Conservation (phyloP, 2,329 filamentous ascomycete genomes). For the Neonectria hederae region DNA sequence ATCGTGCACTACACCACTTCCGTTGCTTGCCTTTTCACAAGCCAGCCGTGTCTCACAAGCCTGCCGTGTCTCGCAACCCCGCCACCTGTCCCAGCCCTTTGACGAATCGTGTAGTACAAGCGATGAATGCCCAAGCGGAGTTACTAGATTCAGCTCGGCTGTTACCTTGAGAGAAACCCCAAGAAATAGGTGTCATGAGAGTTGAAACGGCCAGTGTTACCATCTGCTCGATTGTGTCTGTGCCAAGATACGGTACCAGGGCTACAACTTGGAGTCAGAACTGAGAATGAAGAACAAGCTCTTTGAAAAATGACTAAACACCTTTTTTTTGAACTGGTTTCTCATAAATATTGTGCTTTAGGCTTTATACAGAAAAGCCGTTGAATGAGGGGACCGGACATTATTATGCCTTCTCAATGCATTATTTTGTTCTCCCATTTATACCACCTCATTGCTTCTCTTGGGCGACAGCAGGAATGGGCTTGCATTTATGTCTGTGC, state of each 20-base stretch:
- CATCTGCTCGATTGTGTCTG: neutral
- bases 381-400: too few species aligned
- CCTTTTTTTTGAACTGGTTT: neutral
- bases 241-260: too few species aligned
- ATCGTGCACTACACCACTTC: neutral
- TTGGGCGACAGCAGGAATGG: neutral
- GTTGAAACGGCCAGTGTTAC: neutral
- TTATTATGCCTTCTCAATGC: neutral
- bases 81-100: neutral
- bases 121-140: neutral
- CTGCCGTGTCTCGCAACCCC: conserved; percentile 10
- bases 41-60: conserved; percentile 2
- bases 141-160: neutral
- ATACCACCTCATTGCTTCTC: neutral
- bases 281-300: neutral
- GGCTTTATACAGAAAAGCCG: too few species aligned
- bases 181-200: neutral
- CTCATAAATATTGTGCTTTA: neutral
- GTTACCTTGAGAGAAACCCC: neutral
- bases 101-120: neutral
- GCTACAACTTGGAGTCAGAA: too few species aligned
- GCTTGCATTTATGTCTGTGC: neutral
- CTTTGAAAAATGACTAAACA: too few species aligned
- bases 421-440: neutral
- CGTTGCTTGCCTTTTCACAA: neutral